Conservation (phyloP, 1,139 yeast species). For the Protomyces pachydermus region DNA sequence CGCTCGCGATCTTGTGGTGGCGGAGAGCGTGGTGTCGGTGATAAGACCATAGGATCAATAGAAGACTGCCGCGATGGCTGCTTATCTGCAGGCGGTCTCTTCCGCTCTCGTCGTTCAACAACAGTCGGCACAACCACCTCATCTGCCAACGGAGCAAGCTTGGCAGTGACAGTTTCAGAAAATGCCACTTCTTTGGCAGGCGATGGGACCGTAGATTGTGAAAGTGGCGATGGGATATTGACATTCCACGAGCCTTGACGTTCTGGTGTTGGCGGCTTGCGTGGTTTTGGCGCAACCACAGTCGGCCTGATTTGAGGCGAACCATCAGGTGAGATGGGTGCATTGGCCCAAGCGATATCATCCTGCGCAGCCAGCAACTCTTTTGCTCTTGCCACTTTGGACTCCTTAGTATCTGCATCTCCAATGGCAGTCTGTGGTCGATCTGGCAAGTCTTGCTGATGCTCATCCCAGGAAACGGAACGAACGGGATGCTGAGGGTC, state of each 20-base stretch:
- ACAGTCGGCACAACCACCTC: conserved; percentile 4
- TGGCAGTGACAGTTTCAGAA: conserved; percentile 3
- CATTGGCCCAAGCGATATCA: conserved; percentile 25
- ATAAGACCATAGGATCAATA: conserved; percentile 11
- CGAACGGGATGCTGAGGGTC: conserved; percentile 18
- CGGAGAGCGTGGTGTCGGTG: conserved; percentile 21
- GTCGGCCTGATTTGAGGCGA: background rate
- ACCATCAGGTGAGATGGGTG: conserved; percentile 20
- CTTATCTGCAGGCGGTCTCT: conserved; percentile 5
- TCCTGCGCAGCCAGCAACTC: conserved; percentile 17
- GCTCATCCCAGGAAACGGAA: conserved; percentile 22
- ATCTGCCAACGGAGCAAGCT: conserved; percentile 14
- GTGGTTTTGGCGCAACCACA: conserved; percentile 11
- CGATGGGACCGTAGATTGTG: conserved; percentile 9
- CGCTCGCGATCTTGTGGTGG: conserved; percentile 19
- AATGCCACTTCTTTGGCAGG: conserved; percentile 13
- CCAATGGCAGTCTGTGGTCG: conserved; percentile 5
- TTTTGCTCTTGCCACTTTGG: conserved; percentile 13
- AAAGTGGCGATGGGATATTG: conserved; percentile 19
- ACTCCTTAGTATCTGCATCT: background rate
- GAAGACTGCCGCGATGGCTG: conserved; percentile 17
- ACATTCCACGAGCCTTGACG: conserved; percentile 7
- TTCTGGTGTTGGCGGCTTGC: conserved; percentile 24
- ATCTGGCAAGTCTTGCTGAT: conserved; percentile 2
- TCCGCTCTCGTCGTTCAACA: conserved; percentile 6